Evolutionary conservation across 352 stramenopile genomes (phyloP), one percentile per base, ranked within the genome.

Genomic region (Saprolegnia diclina): DNA sequence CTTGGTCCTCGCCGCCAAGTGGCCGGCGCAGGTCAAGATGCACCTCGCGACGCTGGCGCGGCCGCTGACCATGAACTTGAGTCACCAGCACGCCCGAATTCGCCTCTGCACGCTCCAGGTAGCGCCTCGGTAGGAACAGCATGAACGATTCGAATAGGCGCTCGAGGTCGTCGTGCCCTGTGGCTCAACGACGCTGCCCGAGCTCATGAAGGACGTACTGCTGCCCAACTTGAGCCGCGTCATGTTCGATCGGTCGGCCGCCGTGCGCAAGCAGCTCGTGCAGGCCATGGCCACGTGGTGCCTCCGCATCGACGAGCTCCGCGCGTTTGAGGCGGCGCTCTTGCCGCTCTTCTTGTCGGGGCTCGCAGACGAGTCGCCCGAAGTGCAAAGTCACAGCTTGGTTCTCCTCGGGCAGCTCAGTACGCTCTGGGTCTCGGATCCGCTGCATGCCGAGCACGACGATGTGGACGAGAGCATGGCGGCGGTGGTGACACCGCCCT

Each of bases 11-110:
- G 82, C 80, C 0, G 74, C 63, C 9, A 73, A 59, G 2, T 91
- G 83, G 87, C 76, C 74, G 53, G 69, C 66, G 19, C 78, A 89
- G 16, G 74, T 92, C 0, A 78, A 81, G 42, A 74, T 91, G 63
- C 87, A 93, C 37, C 76, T 91, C 7, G 82, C 79, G 1, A 77
- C 82, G 50, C 80, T 95, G 55, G 79, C 87, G 7, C 81, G 80
- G 16, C 82, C 87, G 0, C 74, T 91, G 38, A 74, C 88, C 13
- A 74, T 69, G 45, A 95, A 92, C 72, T 73, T 95, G 4, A 74
- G 80, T 1, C 85, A 95, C 56, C 87, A 95, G 63, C 85, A 95
- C 75, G 92, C 85, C 66, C 82, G 83, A 48, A 82, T 93, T 35
- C 85, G 87, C 40, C 76, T 85, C n/a, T 79, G 74, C 18, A 84